Percentiles rank a stretch among this genome's conserved stretches.
Conservation (phyloP, 495 filamentous ascomycete species). For the Penicillium salamii region DNA sequence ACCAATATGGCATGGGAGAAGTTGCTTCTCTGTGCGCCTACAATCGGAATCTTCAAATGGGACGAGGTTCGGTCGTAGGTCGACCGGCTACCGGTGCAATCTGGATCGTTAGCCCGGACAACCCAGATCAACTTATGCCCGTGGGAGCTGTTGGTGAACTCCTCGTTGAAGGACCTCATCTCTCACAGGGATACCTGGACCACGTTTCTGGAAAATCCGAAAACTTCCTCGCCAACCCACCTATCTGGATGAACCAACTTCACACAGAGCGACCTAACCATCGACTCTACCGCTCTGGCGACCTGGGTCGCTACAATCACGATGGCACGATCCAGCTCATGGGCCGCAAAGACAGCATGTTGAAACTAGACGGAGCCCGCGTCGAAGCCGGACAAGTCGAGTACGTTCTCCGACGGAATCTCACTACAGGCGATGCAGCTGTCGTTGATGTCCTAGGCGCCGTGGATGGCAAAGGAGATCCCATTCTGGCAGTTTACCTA, state of each 20-base stretch:
- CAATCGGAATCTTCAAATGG: slow-evolving; percentile 13
- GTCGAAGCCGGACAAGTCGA: slow-evolving; percentile 75
- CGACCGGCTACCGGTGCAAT: slow-evolving; percentile 20
- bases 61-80: slow-evolving; percentile 16
- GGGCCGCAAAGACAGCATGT: slow-evolving; percentile 74
- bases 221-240: slow-evolving; percentile 11
- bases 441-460: slow-evolving; percentile 25
- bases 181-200: slow-evolving; percentile 53
- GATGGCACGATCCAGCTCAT: slow-evolving; percentile 71
- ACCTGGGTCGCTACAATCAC: slow-evolving; percentile 69
- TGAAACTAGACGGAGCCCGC: slow-evolving; percentile 76
- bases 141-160: slow-evolving; percentile 57
- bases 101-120: slow-evolving; percentile 53
- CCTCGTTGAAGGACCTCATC: slow-evolving; percentile 55
- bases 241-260: slow-evolving; percentile 14
- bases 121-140: slow-evolving; percentile 47
- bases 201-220: slow-evolving; percentile 15
- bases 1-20: slow-evolving; percentile 59
- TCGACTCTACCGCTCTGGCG: slow-evolving; percentile 70
- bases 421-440: slow-evolving; percentile 15
- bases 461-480: slow-evolving; percentile 20
- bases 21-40: slow-evolving; percentile 25
- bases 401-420: slow-evolving; percentile 14
- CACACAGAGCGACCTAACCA: slow-evolving; percentile 6
- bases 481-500: slow-evolving; percentile 20